These are phyloP conservation scores for Exophiala calicioides DNA, from an alignment of 2,329 filamentous ascomycete genomes.

Conservation along the genomic window DNA sequence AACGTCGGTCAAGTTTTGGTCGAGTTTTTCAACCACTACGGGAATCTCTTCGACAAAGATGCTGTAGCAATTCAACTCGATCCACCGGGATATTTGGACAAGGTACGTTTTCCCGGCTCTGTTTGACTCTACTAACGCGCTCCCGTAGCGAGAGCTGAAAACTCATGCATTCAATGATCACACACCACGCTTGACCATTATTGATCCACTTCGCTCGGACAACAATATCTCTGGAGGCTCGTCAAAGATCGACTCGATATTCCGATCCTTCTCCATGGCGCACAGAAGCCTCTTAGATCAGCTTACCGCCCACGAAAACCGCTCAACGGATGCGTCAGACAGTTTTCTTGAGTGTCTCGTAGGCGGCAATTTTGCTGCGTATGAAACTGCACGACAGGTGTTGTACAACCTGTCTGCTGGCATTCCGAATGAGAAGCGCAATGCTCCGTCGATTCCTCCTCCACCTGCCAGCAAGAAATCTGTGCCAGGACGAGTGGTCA, in stretches of 20 bases:
- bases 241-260: conserved; percentile 66
- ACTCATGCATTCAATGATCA: conserved; percentile 56
- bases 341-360: conserved; percentile 73
- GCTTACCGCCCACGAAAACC: conserved; percentile 49
- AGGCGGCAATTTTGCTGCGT: conserved; percentile 76
- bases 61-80: conserved; percentile 73
- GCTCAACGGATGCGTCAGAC: conserved; percentile 23
- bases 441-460: neutral
- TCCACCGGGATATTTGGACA: conserved; percentile 72
- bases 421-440: neutral
- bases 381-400: conserved; percentile 67
- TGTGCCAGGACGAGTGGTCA: too few species aligned
- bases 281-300: conserved; percentile 58
- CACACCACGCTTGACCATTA: conserved; percentile 73
- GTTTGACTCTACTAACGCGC: conserved; percentile 10
- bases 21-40: conserved; percentile 87
- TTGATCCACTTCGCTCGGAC: conserved; percentile 80
- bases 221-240: conserved; percentile 94
- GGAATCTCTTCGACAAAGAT: conserved; percentile 72
- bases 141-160: conserved; percentile 22
- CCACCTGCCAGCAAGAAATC: too few species aligned
- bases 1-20: conserved; percentile 80
- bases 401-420: conserved; percentile 52
- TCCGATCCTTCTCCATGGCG: conserved; percentile 69
- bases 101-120: conserved; percentile 54